phyloP scores from a whole-genome alignment of 805 yeast genomes.

The Saturnispora mendoncae region DNA sequence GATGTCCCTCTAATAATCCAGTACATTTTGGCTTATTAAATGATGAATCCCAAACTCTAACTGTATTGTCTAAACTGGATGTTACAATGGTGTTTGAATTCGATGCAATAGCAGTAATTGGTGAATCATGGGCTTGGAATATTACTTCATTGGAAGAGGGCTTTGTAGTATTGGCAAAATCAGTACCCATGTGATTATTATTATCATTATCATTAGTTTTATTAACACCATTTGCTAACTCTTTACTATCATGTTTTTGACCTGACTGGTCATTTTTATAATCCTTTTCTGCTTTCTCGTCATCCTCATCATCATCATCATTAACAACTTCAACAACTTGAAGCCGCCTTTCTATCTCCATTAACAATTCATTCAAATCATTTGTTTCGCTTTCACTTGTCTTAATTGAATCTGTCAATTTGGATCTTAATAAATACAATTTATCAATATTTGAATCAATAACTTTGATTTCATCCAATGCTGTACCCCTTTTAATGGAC shows the following conservation, averaged over 20 bases:
- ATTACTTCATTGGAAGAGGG: conserved; percentile 16
- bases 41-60: conserved; percentile 66
- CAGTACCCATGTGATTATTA: conserved; percentile 17
- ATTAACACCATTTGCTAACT: no score
- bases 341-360: conserved; percentile 36
- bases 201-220: conserved; percentile 9
- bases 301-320: conserved; percentile 40
- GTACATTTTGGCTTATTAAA: conserved; percentile 39
- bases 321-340: conserved; percentile 35
- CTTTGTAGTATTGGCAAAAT: conserved; percentile 13
- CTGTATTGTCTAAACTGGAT: conserved; percentile 68
- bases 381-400: conserved; percentile 52
- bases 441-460: conserved; percentile 49
- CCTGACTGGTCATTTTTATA: conserved; percentile 27
- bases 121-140: conserved; percentile 47
- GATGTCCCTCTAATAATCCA: conserved; percentile 52
- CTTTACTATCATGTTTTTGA: conserved; percentile 23
- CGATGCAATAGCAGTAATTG: conserved; percentile 53
- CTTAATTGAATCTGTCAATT: conserved; percentile 51
- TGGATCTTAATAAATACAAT: conserved; percentile 41
- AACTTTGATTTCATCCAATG: conserved; percentile 56
- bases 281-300: conserved; percentile 36
- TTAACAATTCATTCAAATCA: conserved; percentile 40
- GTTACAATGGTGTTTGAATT: conserved; percentile 72
- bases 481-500: conserved; percentile 55